Evolutionary conservation across 2,329 filamentous ascomycete genomes (phyloP), one percentile per base, ranked within the genome.

Genomic region (Celoporthe dispersa): DNA sequence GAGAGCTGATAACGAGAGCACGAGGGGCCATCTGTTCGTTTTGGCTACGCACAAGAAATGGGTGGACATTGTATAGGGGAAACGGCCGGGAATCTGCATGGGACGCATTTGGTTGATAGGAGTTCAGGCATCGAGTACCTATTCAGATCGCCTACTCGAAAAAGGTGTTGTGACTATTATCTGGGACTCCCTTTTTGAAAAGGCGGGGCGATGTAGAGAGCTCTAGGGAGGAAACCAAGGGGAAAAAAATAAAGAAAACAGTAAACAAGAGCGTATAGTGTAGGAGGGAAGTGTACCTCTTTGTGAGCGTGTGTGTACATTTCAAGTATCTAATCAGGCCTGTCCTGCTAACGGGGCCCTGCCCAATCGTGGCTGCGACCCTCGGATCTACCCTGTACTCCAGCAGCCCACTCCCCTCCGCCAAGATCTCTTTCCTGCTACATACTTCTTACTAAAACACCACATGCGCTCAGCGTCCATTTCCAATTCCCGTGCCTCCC

Each of bases 401-500:
- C 53, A 33, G 2, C 68, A 69, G 66, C 33, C 67, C 61, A 31
- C 62, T 28, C 51, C 37, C 37, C 59, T 28, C 63, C 19, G 19
- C 62, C 62, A 31, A 48, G 48, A 22, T 35, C 62, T 41, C 25
- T n/a, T 51, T 14, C 33, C 39, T 57, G 6, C 44, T 33, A 22
- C 22, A 48, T 48, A 48, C 44, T 7, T 48, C 44, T 48, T n/a
- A 48, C 44, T 48, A 48, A 4, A 55, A 60, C 57, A 37, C 31
- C 41, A 53, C 41, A 66, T 68, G 61, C 51, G 62, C 64, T 68
- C 51, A 68, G 61, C 63, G 33, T 33, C 68, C 41, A 64, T 64
- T 31, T 28, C 2, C 51, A 28, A 48, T n/a, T 28, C 44, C 64
- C 22, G 51, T 62, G 64, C 44, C 22, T 12, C 11, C 35, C n/a